A percentile compares a stretch with the other conserved stretches of the same genome.
phyloP scores from a whole-genome alignment of 192 early-diverging fungal species.

The Coemansia sp. region DNA sequence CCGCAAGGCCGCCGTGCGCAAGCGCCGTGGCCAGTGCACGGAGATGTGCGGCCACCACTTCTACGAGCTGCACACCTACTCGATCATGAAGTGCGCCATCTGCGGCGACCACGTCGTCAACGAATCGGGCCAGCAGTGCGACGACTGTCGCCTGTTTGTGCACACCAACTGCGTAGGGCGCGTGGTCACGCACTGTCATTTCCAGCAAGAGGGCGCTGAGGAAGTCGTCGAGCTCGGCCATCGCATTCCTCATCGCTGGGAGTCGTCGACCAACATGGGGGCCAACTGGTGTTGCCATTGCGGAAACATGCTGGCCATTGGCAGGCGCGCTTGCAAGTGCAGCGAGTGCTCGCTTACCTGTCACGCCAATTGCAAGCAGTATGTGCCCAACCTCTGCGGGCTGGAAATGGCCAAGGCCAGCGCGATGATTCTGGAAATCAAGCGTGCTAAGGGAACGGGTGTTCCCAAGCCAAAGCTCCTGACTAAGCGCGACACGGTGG shows the following conservation, averaged over 20 bases:
- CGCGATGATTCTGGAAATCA: constrained; percentile 82
- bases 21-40: constrained; percentile 75
- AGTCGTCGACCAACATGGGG: constrained; percentile 74
- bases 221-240: constrained; percentile 60
- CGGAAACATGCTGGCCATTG: constrained; percentile 90
- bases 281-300: constrained; percentile 98
- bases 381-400: constrained; percentile 92
- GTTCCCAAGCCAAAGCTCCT: constrained; percentile 42
- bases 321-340: constrained; percentile 55
- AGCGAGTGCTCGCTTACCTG: constrained; percentile 78
- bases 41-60: constrained; percentile 96
- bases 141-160: constrained; percentile 92
- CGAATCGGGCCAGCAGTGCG: constrained; percentile 86
- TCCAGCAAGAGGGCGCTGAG: constrained; percentile 23
- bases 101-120: constrained; percentile 94
- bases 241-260: constrained; percentile 95
- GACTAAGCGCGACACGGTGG: constrained; percentile 51
- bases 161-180: constrained; percentile 85
- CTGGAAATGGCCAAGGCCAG: constrained; percentile 82
- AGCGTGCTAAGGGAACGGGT: constrained; percentile 48
- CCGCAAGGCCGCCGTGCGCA: constrained; percentile 73
- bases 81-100: constrained; percentile 96
- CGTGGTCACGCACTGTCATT: constrained; percentile 89
- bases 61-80: constrained; percentile 83
- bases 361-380: constrained; percentile 78